phyloP scores from a whole-genome alignment of 2,329 filamentous ascomycete genomes.

The Cercospora zeae-maydis region DNA sequence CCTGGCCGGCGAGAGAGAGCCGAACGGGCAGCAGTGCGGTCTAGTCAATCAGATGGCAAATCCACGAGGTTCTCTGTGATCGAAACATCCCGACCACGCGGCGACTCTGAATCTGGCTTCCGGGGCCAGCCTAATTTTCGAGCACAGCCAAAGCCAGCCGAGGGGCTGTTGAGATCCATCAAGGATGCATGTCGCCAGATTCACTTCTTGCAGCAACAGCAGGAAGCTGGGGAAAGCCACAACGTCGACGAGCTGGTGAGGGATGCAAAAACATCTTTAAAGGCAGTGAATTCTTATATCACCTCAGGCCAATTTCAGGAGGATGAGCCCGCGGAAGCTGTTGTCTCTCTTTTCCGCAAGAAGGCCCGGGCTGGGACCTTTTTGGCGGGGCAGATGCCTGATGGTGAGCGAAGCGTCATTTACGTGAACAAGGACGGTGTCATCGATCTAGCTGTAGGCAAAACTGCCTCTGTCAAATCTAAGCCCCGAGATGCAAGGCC shows the following conservation, averaged over 20 bases:
- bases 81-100: background rate
- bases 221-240: conserved; percentile 18
- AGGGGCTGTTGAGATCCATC: conserved; percentile 15
- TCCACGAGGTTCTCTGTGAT: conserved; percentile 2
- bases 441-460: conserved; percentile 14
- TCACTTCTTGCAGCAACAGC: conserved; percentile 19
- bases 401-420: conserved; percentile 18
- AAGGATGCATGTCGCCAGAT: conserved; percentile 22
- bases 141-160: conserved; percentile 3
- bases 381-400: conserved; percentile 7
- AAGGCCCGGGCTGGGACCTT: conserved; percentile 22
- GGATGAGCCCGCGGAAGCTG: conserved; percentile 19
- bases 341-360: conserved; percentile 20
- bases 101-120: background rate
- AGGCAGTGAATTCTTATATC: conserved; percentile 16
- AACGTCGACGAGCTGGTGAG: conserved; percentile 14
- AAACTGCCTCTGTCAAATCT: background rate
- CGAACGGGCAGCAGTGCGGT: background rate
- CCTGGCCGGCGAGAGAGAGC: conserved; percentile 4
- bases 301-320: conserved; percentile 20
- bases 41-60: background rate
- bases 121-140: conserved; percentile 7
- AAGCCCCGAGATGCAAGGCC: background rate
- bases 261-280: conserved; percentile 13
- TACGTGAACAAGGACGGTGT: conserved; percentile 15